phyloP scores from a whole-genome alignment of 2,329 filamentous ascomycete species.

The Tympanopsis confertula region DNA sequence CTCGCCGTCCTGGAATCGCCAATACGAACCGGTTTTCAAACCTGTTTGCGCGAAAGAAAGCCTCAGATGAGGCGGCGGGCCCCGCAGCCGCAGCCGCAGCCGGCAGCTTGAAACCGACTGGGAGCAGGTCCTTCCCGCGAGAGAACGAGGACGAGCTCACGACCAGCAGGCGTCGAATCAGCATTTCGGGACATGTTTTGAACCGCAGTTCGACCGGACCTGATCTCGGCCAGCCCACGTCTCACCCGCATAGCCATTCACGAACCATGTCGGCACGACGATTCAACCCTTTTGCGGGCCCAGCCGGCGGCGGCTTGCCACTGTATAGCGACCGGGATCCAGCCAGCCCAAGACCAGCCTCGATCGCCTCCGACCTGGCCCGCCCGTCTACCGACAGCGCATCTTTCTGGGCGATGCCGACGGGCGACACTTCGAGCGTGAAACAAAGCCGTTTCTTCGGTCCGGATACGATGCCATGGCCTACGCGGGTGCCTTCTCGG shows the following conservation, averaged over 20 bases:
- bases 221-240: constrained; percentile 25
- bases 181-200: constrained; percentile 40
- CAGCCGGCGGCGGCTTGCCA: constrained; percentile 28
- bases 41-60: constrained; percentile 51
- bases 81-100: no score
- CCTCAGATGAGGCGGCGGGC: no score
- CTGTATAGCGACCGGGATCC: constrained; percentile 36
- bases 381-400: constrained; percentile 70
- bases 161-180: constrained; percentile 42
- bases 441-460: constrained; percentile 58
- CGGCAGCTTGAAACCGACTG: constrained; percentile 57
- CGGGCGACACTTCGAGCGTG: constrained; percentile 27
- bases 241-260: constrained; percentile 14
- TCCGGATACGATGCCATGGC: constrained; percentile 35
- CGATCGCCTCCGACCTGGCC: constrained; percentile 59
- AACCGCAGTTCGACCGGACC: constrained; percentile 37
- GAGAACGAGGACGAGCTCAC: constrained; percentile 39
- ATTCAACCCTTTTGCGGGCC: constrained; percentile 33
- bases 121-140: constrained; percentile 68
- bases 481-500: constrained; percentile 60
- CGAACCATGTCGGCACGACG: constrained; percentile 25
- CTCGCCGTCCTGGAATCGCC: constrained; percentile 27
- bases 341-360: constrained; percentile 53
- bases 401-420: constrained; percentile 57
- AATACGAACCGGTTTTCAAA: constrained; percentile 43